phyloP scores from a whole-genome alignment of 495 filamentous ascomycete species.

The Diplogelasinospora grovesii region DNA sequence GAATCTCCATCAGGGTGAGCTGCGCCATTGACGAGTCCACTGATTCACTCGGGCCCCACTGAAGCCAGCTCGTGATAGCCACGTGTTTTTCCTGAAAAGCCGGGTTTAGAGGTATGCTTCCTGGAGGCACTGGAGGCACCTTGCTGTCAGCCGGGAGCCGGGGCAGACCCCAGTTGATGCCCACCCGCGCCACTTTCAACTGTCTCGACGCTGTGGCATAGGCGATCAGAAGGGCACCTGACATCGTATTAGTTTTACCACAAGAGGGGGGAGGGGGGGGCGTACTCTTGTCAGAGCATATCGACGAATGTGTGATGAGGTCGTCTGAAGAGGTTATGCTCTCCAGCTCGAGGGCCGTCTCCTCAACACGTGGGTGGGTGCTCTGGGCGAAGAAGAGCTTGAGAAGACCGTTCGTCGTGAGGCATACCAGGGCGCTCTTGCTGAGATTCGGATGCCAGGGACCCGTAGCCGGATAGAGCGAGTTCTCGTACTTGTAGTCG shows the following conservation, averaged over 20 bases:
- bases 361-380: conserved; percentile 60
- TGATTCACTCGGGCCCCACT: conserved; percentile 34
- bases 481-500: conserved; percentile 40
- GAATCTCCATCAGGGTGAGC: conserved; percentile 59
- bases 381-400: conserved; percentile 61
- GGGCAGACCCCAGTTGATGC: conserved; percentile 45
- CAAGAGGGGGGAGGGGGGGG: background rate
- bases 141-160: conserved; percentile 34
- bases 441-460: conserved; percentile 58
- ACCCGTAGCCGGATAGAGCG: conserved; percentile 50
- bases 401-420: conserved; percentile 64
- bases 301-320: conserved; percentile 70
- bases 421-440: conserved; percentile 61
- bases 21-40: conserved; percentile 50
- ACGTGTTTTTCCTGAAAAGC: conserved; percentile 44
- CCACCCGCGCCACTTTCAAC: conserved; percentile 55
- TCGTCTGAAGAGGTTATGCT: conserved; percentile 61
- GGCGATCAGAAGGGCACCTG: conserved; percentile 53
- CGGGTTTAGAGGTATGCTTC: conserved; percentile 29
- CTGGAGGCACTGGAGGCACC: conserved; percentile 23
- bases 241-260: conserved; percentile 15
- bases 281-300: conserved; percentile 64
- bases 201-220: conserved; percentile 62
- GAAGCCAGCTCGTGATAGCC: conserved; percentile 43
- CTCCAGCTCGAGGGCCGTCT: conserved; percentile 62